Percentiles rank a stretch among this genome's conserved stretches.
These are phyloP conservation scores for Kwoniella dendrophila DNA, from an alignment of 768 basidiomycete species.

Conservation along the genomic window DNA sequence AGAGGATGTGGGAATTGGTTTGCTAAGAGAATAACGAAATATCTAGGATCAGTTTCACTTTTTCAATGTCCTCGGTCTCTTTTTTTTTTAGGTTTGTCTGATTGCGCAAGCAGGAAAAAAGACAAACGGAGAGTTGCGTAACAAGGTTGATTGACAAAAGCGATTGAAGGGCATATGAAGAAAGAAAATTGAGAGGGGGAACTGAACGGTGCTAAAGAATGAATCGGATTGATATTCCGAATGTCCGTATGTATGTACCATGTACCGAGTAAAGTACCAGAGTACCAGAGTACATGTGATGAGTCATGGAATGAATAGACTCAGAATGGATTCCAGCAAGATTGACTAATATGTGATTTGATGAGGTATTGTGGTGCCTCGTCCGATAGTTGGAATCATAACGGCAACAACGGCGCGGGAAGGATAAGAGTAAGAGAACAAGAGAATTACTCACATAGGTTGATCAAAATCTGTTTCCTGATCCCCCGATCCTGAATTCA, in stretches of 20 bases:
- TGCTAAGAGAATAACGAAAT: background rate
- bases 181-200: too few species aligned
- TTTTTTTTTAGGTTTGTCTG: background rate
- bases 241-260: too few species aligned
- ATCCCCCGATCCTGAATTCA: background rate
- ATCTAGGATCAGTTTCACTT: background rate
- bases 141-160: background rate
- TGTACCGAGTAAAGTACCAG: too few species aligned
- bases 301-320: too few species aligned
- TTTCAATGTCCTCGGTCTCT: too few species aligned
- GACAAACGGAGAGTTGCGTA: too few species aligned
- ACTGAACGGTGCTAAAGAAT: too few species aligned
- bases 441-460: background rate
- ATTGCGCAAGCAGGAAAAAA: background rate
- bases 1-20: background rate
- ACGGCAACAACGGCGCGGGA: background rate
- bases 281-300: too few species aligned
- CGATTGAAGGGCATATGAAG: background rate
- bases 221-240: too few species aligned
- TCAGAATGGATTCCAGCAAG: too few species aligned
- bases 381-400: background rate
- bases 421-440: background rate
- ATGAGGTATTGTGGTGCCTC: too few species aligned
- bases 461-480: background rate
- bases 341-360: too few species aligned